Percentiles rank a stretch among this genome's conserved stretches.
These are phyloP conservation scores for Ophiostoma triangulosporum DNA, from an alignment of 2,329 filamentous ascomycete genomes.

Conservation along the genomic window DNA sequence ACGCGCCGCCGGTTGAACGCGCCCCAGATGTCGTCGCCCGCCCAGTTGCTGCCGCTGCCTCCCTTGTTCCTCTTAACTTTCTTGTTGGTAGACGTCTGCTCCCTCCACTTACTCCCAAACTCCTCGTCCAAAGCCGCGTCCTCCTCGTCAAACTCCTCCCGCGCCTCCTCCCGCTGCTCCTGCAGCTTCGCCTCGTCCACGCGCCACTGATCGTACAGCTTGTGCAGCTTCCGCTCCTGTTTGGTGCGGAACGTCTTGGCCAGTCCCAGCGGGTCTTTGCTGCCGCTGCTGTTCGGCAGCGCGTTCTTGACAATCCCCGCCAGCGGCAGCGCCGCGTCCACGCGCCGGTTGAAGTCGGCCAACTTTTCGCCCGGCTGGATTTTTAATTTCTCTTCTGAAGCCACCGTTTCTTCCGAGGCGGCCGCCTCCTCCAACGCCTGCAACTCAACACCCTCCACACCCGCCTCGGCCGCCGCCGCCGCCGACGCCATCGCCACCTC, in stretches of 20 bases:
- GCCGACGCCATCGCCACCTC: constrained; percentile 10
- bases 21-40: constrained; percentile 53
- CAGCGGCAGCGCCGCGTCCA: constrained; percentile 73
- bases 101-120: constrained; percentile 34
- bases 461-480: background rate
- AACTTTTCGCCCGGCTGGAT: constrained; percentile 77
- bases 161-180: constrained; percentile 47
- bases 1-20: constrained; percentile 53
- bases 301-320: constrained; percentile 53
- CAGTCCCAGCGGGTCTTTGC: constrained; percentile 48
- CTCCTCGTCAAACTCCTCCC: constrained; percentile 48
- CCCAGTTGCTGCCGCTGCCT: constrained; percentile 2
- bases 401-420: no score
- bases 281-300: constrained; percentile 20
- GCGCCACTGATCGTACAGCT: constrained; percentile 65
- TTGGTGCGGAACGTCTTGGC: constrained; percentile 56
- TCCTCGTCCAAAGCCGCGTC: constrained; percentile 47
- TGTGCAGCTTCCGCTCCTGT: constrained; percentile 73
- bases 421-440: background rate
- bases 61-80: constrained; percentile 31
- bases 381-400: constrained; percentile 35
- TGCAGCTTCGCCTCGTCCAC: constrained; percentile 51
- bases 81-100: constrained; percentile 24
- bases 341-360: constrained; percentile 66
- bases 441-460: background rate